These are phyloP conservation scores for Ophiostoma fasciatum DNA, from an alignment of 2,329 filamentous ascomycete genomes.

Conservation along the genomic window DNA sequence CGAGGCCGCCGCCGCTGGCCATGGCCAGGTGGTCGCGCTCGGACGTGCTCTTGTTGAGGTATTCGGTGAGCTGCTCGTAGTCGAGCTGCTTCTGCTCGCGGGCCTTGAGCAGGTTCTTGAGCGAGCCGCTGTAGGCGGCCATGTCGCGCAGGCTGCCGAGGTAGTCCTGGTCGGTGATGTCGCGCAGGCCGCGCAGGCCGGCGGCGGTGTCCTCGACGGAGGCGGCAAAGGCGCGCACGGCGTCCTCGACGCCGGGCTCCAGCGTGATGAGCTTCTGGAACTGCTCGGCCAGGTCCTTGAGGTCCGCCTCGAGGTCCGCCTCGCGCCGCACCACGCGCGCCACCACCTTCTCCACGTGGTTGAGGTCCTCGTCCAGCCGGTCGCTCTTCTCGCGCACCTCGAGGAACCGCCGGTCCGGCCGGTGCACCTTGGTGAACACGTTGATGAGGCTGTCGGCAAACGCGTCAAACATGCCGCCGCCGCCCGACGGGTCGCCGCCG, in stretches of 20 bases:
- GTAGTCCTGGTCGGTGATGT: slow-evolving; percentile 91
- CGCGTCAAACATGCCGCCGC: slow-evolving; percentile 61
- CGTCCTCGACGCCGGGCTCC: slow-evolving; percentile 71
- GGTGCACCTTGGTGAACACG: slow-evolving; percentile 91
- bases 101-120: slow-evolving; percentile 80
- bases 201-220: slow-evolving; percentile 72
- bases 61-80: slow-evolving; percentile 90
- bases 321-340: slow-evolving; percentile 79
- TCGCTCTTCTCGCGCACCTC: slow-evolving; percentile 86
- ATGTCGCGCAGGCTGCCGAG: slow-evolving; percentile 85
- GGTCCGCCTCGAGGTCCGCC: slow-evolving; percentile 73
- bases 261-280: slow-evolving; percentile 86
- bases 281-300: slow-evolving; percentile 79
- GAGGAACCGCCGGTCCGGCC: slow-evolving; percentile 84
- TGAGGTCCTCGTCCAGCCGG: slow-evolving; percentile 87
- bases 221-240: slow-evolving; percentile 73
- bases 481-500: slow-evolving; percentile 23
- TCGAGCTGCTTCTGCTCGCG: slow-evolving; percentile 97
- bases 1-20: slow-evolving; percentile 22
- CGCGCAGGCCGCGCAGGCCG: slow-evolving; percentile 67
- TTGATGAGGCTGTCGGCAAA: slow-evolving; percentile 96
- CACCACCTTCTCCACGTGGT: slow-evolving; percentile 90
- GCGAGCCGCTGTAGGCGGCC: slow-evolving; percentile 79
- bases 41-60: slow-evolving; percentile 75
- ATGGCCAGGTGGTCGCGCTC: slow-evolving; percentile 64